Conservation (phyloP, 106 monocot genomes). For the Dioscorea alata region DNA sequence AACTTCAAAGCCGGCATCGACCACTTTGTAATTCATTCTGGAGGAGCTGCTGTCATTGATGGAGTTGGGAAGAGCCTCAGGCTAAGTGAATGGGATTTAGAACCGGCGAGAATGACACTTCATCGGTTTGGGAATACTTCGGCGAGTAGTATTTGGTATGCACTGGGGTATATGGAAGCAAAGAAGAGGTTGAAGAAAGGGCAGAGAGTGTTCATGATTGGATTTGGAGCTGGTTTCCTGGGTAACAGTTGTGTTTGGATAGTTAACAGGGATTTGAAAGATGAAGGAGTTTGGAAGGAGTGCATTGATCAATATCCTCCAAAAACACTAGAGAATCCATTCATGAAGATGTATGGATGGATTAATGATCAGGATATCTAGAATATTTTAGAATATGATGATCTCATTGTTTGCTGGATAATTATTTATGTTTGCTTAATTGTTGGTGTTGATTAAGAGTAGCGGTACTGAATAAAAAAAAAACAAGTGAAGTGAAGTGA, state of each 20-base stretch:
- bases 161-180: constrained; percentile 79
- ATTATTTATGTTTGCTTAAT: no score
- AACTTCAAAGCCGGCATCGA: constrained; percentile 51
- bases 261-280: constrained; percentile 40
- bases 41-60: constrained; percentile 85
- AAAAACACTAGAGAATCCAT: constrained; percentile 46
- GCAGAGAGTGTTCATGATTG: constrained; percentile 66
- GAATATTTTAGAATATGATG: no score
- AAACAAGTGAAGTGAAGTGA: no score
- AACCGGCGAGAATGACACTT: constrained; percentile 89
- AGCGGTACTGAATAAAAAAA: no score
- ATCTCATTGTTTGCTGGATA: no score
- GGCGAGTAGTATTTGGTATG: constrained; percentile 92
- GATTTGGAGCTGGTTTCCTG: constrained; percentile 71
- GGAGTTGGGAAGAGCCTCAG: constrained; percentile 60
- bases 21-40: constrained; percentile 86
- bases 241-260: constrained; percentile 77
- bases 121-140: constrained; percentile 95
- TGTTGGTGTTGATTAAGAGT: no score
- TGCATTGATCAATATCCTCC: constrained; percentile 66
- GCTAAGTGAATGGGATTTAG: constrained; percentile 48
- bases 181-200: constrained; percentile 57
- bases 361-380: constrained; percentile 18
- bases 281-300: constrained; percentile 55
- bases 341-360: constrained; percentile 67